phyloP scores from a whole-genome alignment of 2,329 filamentous ascomycete species.

The Ophiostoma populinum region DNA sequence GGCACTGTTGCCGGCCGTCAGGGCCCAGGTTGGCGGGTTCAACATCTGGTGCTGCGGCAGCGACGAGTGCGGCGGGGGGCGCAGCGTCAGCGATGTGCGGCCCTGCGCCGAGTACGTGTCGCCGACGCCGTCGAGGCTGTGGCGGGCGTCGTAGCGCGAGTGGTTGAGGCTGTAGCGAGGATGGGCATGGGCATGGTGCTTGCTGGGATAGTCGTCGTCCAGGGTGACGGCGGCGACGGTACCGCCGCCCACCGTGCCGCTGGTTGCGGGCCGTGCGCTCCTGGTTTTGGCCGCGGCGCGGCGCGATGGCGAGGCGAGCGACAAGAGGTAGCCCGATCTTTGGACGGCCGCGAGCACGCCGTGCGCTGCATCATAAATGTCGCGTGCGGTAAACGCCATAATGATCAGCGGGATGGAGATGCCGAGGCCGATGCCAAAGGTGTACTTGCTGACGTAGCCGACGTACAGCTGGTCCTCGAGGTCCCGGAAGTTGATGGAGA shows the following conservation, averaged over 20 bases:
- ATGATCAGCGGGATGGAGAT: conserved; percentile 22
- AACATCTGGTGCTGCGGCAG: conserved; percentile 1
- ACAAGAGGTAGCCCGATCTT: neutral
- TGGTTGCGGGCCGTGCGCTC: neutral
- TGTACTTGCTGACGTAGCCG: conserved; percentile 15
- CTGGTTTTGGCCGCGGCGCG: neutral
- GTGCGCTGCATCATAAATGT: conserved; percentile 15
- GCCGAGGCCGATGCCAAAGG: conserved; percentile 22
- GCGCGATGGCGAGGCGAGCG: neutral
- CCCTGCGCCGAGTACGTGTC: neutral
- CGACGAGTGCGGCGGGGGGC: neutral
- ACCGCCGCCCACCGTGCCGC: neutral
- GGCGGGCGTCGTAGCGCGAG: neutral
- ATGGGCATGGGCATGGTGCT: neutral
- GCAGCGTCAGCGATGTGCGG: neutral
- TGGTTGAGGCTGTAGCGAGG: neutral
- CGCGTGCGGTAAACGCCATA: conserved; percentile 21
- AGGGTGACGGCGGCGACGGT: neutral
- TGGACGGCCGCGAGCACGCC: conserved; percentile 1
- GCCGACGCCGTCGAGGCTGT: neutral
- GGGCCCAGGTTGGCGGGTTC: neutral
- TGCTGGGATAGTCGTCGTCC: neutral
- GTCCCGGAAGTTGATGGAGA: conserved; percentile 26
- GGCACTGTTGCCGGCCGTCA: neutral
- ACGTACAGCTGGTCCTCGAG: conserved; percentile 22